A percentile compares a stretch with the other conserved stretches of the same genome.
Evolutionary conservation across 139 green algal species (phyloP).

Genomic region (Chlamydomonas asymmetrica): DNA sequence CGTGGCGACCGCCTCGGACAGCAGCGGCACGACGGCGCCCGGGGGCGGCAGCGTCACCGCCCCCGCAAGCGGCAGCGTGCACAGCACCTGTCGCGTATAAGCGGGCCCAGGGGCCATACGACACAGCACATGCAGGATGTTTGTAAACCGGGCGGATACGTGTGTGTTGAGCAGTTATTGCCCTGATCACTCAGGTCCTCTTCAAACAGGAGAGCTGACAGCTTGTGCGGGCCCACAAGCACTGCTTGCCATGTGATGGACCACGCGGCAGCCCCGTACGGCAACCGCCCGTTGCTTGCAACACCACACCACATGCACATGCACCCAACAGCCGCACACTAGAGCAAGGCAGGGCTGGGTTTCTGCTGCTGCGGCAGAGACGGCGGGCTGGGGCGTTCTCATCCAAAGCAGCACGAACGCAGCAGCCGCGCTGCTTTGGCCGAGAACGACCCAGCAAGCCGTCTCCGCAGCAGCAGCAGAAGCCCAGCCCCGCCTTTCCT

Average conservation of each 20-base stretch:
- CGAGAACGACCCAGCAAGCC: too few relatives aligned
- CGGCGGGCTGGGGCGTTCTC: too few relatives aligned
- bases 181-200: too few relatives aligned
- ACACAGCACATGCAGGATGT: background rate
- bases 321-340: too few relatives aligned
- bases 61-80: conserved; percentile 36
- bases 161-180: background rate
- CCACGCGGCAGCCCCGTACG: background rate
- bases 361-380: too few relatives aligned
- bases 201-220: background rate
- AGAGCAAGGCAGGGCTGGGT: too few relatives aligned
- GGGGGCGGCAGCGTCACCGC: conserved; percentile 8
- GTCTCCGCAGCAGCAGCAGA: too few relatives aligned
- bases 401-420: too few relatives aligned
- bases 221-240: background rate
- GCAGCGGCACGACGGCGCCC: conserved; percentile 22
- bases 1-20: conserved; percentile 34
- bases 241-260: background rate
- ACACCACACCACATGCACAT: too few relatives aligned
- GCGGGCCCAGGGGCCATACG: background rate
- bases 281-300: too few relatives aligned
- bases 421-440: too few relatives aligned
- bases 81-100: conserved; percentile 16
- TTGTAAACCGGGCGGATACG: background rate
- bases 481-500: too few relatives aligned